Evolutionary conservation across 2,329 filamentous ascomycete species (phyloP).

Genomic region (Ceratocystis alfenasii): DNA sequence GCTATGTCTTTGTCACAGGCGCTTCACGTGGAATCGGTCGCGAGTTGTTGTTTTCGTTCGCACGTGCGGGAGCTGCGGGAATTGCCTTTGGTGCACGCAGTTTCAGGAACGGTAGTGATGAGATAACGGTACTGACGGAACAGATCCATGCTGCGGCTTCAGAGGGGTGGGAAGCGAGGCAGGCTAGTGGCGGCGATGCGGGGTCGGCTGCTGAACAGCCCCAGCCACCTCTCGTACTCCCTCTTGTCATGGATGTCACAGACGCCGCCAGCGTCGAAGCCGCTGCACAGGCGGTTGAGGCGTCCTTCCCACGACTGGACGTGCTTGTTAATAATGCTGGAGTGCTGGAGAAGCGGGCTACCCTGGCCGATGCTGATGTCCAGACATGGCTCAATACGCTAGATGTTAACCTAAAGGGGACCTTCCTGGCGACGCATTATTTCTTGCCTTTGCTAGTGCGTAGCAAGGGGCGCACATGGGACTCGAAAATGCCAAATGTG

Average conservation of each 20-base stretch:
- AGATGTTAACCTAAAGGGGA: constrained; percentile 41
- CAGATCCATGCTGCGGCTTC: neutral
- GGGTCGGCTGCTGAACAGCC: constrained; percentile 25
- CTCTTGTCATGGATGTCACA: constrained; percentile 32
- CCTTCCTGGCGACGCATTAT: constrained; percentile 34
- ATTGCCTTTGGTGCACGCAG: constrained; percentile 45
- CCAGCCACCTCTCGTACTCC: constrained; percentile 31
- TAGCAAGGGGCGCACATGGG: constrained; percentile 26
- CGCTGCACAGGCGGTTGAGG: constrained; percentile 26
- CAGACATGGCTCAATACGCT: constrained; percentile 37
- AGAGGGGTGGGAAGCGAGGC: neutral
- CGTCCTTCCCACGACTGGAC: constrained; percentile 31
- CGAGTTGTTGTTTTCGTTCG: constrained; percentile 43
- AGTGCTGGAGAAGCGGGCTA: constrained; percentile 30
- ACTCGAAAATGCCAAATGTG: constrained; percentile 23
- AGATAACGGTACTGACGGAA: constrained; percentile 19
- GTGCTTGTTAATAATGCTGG: constrained; percentile 37
- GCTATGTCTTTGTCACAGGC: constrained; percentile 41
- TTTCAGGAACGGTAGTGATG: constrained; percentile 28
- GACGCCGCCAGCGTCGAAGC: constrained; percentile 28
- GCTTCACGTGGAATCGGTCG: constrained; percentile 44
- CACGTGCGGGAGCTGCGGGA: constrained; percentile 38
- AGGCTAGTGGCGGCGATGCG: constrained; percentile 26
- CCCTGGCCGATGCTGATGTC: constrained; percentile 31
- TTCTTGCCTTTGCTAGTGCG: constrained; percentile 39